These are phyloP conservation scores for Gyrodon lividus DNA, from an alignment of 768 basidiomycete genomes.

Conservation along the genomic window DNA sequence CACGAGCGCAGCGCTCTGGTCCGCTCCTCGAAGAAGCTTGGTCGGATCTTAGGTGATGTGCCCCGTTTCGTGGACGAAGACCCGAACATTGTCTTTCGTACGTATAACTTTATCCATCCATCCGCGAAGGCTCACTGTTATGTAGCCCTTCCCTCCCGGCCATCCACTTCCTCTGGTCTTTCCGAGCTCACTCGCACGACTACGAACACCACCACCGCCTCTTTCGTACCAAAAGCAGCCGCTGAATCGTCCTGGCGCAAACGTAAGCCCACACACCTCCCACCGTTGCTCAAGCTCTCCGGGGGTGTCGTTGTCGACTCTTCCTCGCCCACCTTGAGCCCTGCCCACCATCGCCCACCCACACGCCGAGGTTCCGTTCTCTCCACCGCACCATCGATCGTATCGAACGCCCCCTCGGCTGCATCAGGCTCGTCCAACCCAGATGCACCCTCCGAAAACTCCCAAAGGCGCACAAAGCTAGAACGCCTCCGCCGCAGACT, in stretches of 20 bases:
- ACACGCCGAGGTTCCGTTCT: conserved; percentile 19
- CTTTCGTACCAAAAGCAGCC: conserved; percentile 8
- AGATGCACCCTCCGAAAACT: conserved; percentile 39
- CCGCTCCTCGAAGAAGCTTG: conserved; percentile 59
- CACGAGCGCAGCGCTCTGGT: conserved; percentile 55
- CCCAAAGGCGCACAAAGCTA: conserved; percentile 55
- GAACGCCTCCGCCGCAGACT: conserved; percentile 60
- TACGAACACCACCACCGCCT: conserved; percentile 1
- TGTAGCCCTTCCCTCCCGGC: neutral
- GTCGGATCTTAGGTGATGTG: conserved; percentile 54
- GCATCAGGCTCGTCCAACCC: conserved; percentile 12
- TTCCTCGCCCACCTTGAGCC: neutral
- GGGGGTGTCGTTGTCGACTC: conserved; percentile 6
- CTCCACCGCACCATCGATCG: conserved; percentile 15
- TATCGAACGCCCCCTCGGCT: conserved; percentile 28
- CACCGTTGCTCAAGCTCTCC: conserved; percentile 24
- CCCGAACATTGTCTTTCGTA: conserved; percentile 3
- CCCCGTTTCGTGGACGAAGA: conserved; percentile 52
- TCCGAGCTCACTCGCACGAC: neutral
- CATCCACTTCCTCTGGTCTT: conserved; percentile 2
- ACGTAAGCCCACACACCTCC: conserved; percentile 28
- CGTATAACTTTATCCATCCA: neutral
- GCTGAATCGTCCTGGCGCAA: conserved; percentile 21
- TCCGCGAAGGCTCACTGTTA: neutral
- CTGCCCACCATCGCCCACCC: conserved; percentile 10